Evolutionary conservation across 108 stramenopile species (phyloP), one percentile per base, ranked within the genome.

Genomic region (Conticribra weissflogii): DNA sequence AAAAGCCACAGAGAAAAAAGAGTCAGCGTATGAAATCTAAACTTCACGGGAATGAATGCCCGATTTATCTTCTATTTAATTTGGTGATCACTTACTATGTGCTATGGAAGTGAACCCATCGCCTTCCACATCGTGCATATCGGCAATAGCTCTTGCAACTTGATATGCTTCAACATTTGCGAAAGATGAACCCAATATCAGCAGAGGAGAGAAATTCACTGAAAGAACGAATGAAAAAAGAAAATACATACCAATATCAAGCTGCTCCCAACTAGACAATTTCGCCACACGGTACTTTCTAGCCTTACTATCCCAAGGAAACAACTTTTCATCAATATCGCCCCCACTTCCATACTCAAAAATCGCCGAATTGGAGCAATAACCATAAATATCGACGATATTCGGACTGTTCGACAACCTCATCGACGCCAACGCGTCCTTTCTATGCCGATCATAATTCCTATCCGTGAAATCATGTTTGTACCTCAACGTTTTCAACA

Each of bases 361-460:
- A 14, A 89, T 28, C 17, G 83, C 90, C 9, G 85, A 70, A 69
- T 87, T 87, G 29, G 61, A 67, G 68, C 90, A 92, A 63, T 72
- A 84, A 1, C 77, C 87, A 67, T 84, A 88, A 28, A 92, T 87
- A 66, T 88, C 78, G 32, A 87, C 82, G 29, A 92, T 73, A 50
- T 86, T 54, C 2, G 83, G 81, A 19, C 82, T 83, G 2, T 46
- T 34, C 45, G 79, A 74, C 33, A 92, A 48, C 57, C 79, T 57
- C 28, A 77, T 72, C 23, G 79, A 82, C 0, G 86, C 78, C 54
- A 89, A 65, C 0, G 90, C 90, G 81, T 92, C 90, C 33, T 85
- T 78, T 9, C 88, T 80, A 74, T 92, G 90, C 21, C 88, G 82
- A 51, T 92, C 90, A 63, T 83, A 87, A 72, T 86, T 87, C 47